These are phyloP conservation scores for Collybiopsis luxurians DNA, from an alignment of 768 basidiomycete species.

Conservation along the genomic window DNA sequence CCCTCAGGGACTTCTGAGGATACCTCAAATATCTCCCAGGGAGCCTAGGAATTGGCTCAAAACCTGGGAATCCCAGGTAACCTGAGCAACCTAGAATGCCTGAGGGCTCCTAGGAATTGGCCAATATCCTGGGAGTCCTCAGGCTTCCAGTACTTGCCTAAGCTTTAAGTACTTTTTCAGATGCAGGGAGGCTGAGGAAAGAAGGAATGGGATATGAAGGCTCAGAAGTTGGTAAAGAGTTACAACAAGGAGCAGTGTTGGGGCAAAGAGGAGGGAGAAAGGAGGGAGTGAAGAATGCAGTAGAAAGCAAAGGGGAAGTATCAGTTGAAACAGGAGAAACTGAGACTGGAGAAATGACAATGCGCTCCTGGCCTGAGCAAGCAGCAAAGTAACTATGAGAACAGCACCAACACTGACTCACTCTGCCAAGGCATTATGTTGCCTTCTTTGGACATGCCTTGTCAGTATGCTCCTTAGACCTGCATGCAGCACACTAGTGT, in stretches of 20 bases:
- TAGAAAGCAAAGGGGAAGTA: neutral
- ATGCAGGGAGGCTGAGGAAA: constrained; percentile 4
- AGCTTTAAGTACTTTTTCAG: too few relatives aligned
- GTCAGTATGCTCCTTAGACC: neutral
- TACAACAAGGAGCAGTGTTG: constrained; percentile 13
- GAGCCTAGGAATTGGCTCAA: too few relatives aligned
- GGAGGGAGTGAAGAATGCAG: neutral
- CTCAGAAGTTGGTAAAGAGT: neutral
- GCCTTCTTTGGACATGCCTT: neutral
- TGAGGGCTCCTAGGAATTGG: too few relatives aligned
- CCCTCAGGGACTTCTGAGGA: too few relatives aligned
- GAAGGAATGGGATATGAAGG: neutral
- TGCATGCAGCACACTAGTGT: neutral
- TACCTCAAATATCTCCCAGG: too few relatives aligned
- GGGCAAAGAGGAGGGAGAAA: constrained; percentile 9
- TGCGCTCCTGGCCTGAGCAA: neutral
- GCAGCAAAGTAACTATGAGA: neutral
- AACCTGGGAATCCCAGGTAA: too few relatives aligned
- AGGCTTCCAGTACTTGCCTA: too few relatives aligned
- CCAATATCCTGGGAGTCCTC: too few relatives aligned
- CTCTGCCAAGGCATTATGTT: neutral
- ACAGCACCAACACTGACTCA: neutral
- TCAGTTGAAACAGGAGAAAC: neutral
- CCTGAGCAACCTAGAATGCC: too few relatives aligned
- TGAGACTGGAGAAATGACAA: neutral